Evolutionary conservation across 805 yeast genomes (phyloP).

Genomic region (Metschnikowia santaceciliae): DNA sequence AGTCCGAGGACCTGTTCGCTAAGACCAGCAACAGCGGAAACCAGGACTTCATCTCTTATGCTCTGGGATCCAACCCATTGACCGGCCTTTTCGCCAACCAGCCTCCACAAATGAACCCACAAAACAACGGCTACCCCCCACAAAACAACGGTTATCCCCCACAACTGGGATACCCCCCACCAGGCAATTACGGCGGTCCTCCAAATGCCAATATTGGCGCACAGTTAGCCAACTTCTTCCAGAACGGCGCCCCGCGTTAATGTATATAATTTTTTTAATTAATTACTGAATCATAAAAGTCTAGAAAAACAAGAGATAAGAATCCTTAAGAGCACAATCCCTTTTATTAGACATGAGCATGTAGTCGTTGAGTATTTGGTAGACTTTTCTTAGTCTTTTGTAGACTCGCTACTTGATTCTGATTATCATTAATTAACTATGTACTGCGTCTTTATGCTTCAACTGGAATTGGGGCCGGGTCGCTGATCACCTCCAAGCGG

Average conservation of each 20-base stretch:
- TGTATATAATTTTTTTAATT: not conserved
- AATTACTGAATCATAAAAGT: not conserved
- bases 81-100: slow-evolving; percentile 41
- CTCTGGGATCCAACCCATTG: slow-evolving; percentile 43
- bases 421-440: slow-evolving; percentile 1
- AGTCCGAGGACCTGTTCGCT: slow-evolving; percentile 42
- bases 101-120: slow-evolving; percentile 11
- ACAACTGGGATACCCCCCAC: slow-evolving; percentile 12
- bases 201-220: slow-evolving; percentile 32
- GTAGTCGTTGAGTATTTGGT: too few species aligned
- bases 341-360: too few species aligned
- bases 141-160: slow-evolving; percentile 8
- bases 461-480: slow-evolving; percentile 16
- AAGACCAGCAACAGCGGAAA: slow-evolving; percentile 36
- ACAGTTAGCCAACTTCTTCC: slow-evolving; percentile 38
- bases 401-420: not conserved
- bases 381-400: too few species aligned
- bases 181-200: slow-evolving; percentile 10
- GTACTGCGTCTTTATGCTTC: slow-evolving; percentile 13
- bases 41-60: slow-evolving; percentile 31
- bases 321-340: too few species aligned
- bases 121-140: slow-evolving; percentile 10
- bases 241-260: slow-evolving; percentile 17
- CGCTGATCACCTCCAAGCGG: slow-evolving; percentile 18
- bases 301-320: too few species aligned